These are phyloP conservation scores for Fusarium coicis DNA, from an alignment of 2,329 filamentous ascomycete genomes.

Conservation along the genomic window DNA sequence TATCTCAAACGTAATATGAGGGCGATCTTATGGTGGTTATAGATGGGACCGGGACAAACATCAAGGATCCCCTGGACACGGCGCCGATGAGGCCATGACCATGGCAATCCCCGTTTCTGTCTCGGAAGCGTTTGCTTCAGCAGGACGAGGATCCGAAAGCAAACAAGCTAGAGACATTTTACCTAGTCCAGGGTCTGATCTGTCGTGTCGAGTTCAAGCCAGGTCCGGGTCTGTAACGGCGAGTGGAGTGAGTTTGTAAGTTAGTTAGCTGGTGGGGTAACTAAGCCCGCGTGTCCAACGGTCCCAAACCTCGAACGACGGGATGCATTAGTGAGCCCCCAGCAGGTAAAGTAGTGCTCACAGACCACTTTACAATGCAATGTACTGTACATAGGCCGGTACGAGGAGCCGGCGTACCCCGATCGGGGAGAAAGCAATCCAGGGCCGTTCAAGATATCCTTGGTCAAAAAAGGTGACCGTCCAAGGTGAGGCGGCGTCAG, in stretches of 20 bases:
- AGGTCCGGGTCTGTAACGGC: conserved; percentile 39
- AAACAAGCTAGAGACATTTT: conserved; percentile 36
- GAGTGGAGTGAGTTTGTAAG: conserved; percentile 31
- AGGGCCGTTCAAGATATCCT: neutral
- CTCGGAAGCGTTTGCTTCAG: conserved; percentile 37
- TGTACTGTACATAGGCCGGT: conserved; percentile 14
- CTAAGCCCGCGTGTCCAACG: conserved; percentile 27
- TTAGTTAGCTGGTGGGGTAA: conserved; percentile 25
- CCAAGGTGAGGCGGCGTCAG: neutral
- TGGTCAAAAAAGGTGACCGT: neutral
- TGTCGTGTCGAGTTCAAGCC: conserved; percentile 34
- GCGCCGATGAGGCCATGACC: conserved; percentile 28
- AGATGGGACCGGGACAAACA: conserved; percentile 18
- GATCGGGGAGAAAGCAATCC: neutral
- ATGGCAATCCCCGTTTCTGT: conserved; percentile 33
- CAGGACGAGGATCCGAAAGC: conserved; percentile 30
- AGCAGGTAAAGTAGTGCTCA: neutral
- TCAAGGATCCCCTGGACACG: conserved; percentile 27
- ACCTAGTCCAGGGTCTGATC: conserved; percentile 32
- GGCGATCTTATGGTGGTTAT: conserved; percentile 30
- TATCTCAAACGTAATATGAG: conserved; percentile 9
- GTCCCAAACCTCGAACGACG: conserved; percentile 36
- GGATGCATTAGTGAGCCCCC: conserved; percentile 17
- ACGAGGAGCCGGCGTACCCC: conserved; percentile 42
- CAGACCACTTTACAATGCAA: conserved; percentile 15